Evolutionary conservation across 1,284 basidiomycete species (phyloP).

Genomic region (Fistulinella cinereoalba): DNA sequence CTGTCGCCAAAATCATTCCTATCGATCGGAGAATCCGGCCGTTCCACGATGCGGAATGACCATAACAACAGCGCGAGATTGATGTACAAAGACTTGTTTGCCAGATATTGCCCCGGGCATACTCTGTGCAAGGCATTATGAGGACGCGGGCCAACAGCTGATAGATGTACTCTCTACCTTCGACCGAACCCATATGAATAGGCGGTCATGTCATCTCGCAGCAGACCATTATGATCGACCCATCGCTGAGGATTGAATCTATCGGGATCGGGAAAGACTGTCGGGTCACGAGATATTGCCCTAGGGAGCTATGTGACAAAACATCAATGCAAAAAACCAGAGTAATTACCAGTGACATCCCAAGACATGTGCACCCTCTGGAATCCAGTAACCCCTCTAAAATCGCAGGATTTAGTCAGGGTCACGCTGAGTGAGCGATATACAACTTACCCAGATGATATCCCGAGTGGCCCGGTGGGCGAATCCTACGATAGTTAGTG

Average conservation of each 20-base stretch:
- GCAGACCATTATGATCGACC: conserved; percentile 47
- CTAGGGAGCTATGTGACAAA: conserved; percentile 16
- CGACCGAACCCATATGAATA: conserved; percentile 62
- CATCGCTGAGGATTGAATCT: conserved; percentile 57
- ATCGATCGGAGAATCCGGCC: conserved; percentile 15
- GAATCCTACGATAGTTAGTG: conserved; percentile 38
- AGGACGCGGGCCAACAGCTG: neutral
- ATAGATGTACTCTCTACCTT: conserved; percentile 34
- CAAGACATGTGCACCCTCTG: conserved; percentile 55
- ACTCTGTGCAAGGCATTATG: conserved; percentile 3
- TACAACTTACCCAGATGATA: conserved; percentile 50
- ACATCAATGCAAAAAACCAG: neutral
- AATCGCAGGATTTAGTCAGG: neutral
- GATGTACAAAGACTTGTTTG: conserved; percentile 23
- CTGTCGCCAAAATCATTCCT: conserved; percentile 4
- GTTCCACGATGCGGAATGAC: conserved; percentile 20
- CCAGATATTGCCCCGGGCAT: conserved; percentile 22
- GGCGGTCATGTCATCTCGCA: conserved; percentile 48
- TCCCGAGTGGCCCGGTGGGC: conserved; percentile 57
- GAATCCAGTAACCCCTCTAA: conserved; percentile 54
- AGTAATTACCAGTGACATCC: conserved; percentile 40
- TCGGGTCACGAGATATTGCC: conserved; percentile 55
- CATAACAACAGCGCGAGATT: conserved; percentile 21
- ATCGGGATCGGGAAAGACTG: conserved; percentile 56
- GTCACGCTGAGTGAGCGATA: neutral